Evolutionary conservation across 2,329 filamentous ascomycete species (phyloP).

Genomic region (Tolypocladium ovalisporum): DNA sequence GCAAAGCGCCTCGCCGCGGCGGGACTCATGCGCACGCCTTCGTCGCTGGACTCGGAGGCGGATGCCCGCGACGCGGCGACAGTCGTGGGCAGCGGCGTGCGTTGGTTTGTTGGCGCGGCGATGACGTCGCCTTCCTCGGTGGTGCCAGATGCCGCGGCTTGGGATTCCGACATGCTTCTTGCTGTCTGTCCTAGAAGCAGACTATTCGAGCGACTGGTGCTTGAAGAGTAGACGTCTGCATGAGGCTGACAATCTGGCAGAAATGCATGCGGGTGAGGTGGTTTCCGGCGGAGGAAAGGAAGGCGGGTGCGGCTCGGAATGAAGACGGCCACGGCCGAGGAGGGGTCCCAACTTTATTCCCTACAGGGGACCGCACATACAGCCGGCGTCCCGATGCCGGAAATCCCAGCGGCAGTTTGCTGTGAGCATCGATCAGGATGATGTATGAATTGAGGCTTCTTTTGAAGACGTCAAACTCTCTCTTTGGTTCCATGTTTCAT

Average conservation of each 20-base stretch:
- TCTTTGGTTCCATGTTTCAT: too few species aligned
- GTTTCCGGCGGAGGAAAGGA: not conserved
- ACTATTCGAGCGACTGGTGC: not conserved
- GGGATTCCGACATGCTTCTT: not conserved
- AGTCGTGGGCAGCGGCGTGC: not conserved
- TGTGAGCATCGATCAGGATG: too few species aligned
- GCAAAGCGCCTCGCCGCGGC: conserved; percentile 24
- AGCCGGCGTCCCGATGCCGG: not conserved
- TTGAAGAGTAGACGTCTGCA: not conserved
- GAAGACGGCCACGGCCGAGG: not conserved
- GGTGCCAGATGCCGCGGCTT: not conserved
- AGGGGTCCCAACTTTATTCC: not conserved
- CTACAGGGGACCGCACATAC: not conserved
- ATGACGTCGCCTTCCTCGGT: not conserved
- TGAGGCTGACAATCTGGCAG: not conserved
- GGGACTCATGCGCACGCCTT: conserved; percentile 21
- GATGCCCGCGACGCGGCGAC: conserved; percentile 6
- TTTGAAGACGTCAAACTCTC: too few species aligned
- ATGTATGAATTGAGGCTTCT: too few species aligned
- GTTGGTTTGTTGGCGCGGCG: not conserved
- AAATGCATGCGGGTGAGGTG: not conserved
- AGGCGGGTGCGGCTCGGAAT: not conserved
- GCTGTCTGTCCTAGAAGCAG: not conserved
- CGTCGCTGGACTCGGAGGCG: conserved; percentile 24
- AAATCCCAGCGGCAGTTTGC: not conserved